A percentile compares a stretch with the other conserved stretches of the same genome.
phyloP scores from a whole-genome alignment of 768 basidiomycete species.

The Serendipita sp. region DNA sequence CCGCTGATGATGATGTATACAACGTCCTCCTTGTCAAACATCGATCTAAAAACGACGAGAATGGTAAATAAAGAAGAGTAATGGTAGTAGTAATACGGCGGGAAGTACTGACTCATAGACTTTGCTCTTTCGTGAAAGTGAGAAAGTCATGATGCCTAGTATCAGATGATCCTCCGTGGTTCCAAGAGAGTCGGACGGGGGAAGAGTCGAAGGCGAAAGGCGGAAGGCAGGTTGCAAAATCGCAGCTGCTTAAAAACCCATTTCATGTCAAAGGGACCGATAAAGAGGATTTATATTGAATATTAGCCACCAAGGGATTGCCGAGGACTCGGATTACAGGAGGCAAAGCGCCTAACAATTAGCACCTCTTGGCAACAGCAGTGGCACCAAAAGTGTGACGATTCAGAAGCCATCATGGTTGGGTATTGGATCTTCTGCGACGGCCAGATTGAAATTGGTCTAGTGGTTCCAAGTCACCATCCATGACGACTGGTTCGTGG shows the following conservation, averaged over 20 bases:
- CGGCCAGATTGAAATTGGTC: too few species aligned
- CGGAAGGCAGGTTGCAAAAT: too few species aligned
- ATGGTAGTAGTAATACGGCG: background rate
- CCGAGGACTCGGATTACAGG: too few species aligned
- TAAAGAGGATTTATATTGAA: too few species aligned
- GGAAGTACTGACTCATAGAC: background rate
- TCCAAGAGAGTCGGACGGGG: background rate
- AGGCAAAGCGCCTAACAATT: too few species aligned
- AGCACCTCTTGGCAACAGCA: too few species aligned
- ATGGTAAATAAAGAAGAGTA: background rate
- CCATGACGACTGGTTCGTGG: too few species aligned
- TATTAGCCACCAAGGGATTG: too few species aligned
- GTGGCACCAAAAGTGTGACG: too few species aligned
- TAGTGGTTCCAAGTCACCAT: too few species aligned
- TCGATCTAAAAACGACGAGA: background rate
- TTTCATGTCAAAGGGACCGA: background rate
- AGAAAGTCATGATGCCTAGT: background rate
- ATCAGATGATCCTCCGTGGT: background rate
- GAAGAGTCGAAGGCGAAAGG: background rate
- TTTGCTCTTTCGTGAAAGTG: background rate
- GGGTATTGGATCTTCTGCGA: too few species aligned
- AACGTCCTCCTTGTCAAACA: conserved; percentile 52
- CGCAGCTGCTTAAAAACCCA: background rate
- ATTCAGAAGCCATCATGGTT: too few species aligned
- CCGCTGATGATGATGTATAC: conserved; percentile 53